Conservation (phyloP, 2,329 filamentous ascomycete species). For the Trichoderma sp. region DNA sequence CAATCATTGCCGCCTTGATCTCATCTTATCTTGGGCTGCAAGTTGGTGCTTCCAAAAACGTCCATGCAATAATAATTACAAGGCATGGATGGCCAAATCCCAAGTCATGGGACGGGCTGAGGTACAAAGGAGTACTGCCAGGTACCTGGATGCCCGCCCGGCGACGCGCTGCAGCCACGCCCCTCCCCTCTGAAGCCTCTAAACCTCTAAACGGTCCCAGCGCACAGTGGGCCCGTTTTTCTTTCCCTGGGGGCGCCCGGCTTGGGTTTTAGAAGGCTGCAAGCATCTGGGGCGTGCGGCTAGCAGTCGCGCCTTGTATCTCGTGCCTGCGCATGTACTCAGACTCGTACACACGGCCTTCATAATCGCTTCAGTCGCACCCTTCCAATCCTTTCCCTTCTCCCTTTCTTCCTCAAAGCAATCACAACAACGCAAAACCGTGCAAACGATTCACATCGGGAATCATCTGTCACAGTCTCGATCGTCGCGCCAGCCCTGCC, state of each 20-base stretch:
- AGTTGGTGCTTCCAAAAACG: neutral
- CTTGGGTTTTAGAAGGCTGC: slow-evolving; percentile 15
- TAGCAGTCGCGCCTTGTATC: slow-evolving; percentile 19
- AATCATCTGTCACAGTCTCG: slow-evolving; percentile 63
- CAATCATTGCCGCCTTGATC: neutral
- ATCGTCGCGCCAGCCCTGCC: slow-evolving; percentile 56
- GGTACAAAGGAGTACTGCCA: slow-evolving; percentile 7
- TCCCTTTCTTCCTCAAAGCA: slow-evolving; percentile 45
- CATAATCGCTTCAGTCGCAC: slow-evolving; percentile 27
- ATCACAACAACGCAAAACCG: slow-evolving; percentile 52
- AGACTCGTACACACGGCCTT: slow-evolving; percentile 23
- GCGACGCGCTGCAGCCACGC: slow-evolving; percentile 5
- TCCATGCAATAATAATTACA: neutral
- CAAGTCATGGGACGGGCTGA: slow-evolving; percentile 1
- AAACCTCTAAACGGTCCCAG: neutral
- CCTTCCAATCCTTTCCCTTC: slow-evolving; percentile 37
- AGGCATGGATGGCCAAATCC: neutral
- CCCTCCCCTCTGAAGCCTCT: neutral
- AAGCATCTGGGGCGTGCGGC: slow-evolving; percentile 10
- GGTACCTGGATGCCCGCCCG: neutral
- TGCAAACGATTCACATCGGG: slow-evolving; percentile 54
- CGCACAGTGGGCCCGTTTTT: neutral
- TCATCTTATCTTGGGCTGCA: neutral
- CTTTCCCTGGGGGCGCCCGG: neutral
- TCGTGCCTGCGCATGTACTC: slow-evolving; percentile 9